Conservation (phyloP, 139 green algal genomes). For the Dunaliella sp. region DNA sequence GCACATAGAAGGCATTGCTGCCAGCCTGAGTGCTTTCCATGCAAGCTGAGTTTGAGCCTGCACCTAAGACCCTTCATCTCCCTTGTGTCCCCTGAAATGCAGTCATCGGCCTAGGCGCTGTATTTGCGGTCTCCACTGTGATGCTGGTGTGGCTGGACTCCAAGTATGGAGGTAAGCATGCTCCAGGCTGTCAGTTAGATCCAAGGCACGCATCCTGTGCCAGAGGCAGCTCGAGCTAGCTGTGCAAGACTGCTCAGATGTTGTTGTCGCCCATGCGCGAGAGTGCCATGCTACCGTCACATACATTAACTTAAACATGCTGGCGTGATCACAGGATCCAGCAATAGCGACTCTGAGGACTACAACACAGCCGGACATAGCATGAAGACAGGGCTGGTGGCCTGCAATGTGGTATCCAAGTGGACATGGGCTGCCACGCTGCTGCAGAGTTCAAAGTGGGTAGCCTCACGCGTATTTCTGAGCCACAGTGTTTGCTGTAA, state of each 20-base stretch:
- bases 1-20: too few species aligned
- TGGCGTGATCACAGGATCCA: conserved; percentile 4
- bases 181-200: background rate
- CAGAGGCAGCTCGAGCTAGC: too few species aligned
- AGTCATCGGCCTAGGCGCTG: conserved; percentile 23
- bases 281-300: too few species aligned
- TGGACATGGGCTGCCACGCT: conserved; percentile 55
- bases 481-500: too few species aligned
- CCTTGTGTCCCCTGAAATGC: background rate
- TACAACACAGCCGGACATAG: conserved; percentile 61
- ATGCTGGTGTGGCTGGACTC: conserved; percentile 32
- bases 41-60: background rate
- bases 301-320: too few species aligned
- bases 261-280: too few species aligned
- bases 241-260: too few species aligned
- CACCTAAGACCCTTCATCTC: background rate
- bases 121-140: conserved; percentile 24
- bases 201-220: background rate
- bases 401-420: conserved; percentile 67
- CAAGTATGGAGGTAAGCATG: background rate
- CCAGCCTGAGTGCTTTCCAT: background rate
- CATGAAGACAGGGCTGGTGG: conserved; percentile 69
- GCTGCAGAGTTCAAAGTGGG: conserved; percentile 40
- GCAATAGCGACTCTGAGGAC: conserved; percentile 9
- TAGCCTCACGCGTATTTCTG: too few species aligned